Conservation (phyloP, 129 eudicot species). For the Ambrosia trifida region DNA sequence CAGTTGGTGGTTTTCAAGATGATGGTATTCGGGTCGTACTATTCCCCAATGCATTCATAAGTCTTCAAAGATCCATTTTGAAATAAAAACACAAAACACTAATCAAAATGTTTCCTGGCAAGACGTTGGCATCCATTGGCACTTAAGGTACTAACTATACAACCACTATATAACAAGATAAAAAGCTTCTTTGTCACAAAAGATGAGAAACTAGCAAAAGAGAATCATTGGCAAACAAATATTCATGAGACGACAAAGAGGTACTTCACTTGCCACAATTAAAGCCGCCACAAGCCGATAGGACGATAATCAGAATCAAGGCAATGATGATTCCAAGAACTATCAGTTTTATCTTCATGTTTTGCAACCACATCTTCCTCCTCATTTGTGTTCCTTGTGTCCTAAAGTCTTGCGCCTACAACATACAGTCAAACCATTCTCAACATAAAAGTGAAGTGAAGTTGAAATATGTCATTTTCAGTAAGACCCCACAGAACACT, state of each 20-base stretch:
- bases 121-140: no score
- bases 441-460: not conserved
- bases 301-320: not conserved
- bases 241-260: not conserved
- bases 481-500: not conserved
- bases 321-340: constrained; percentile 10
- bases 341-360: constrained; percentile 13
- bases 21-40: no score
- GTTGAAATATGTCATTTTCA: not conserved
- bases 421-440: not conserved
- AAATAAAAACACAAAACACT: no score
- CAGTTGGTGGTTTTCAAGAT: no score
- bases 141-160: no score
- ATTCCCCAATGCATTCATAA: no score
- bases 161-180: no score
- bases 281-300: not conserved
- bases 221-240: no score
- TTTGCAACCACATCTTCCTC: constrained; percentile 14
- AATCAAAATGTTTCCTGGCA: no score
- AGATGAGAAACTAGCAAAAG: no score
- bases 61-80: no score
- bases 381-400: constrained; percentile 1
- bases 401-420: constrained; percentile 8
- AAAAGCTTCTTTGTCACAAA: no score
- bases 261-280: not conserved